phyloP scores from a whole-genome alignment of 768 basidiomycete species.

The Dictyophora rubrovolvata region DNA sequence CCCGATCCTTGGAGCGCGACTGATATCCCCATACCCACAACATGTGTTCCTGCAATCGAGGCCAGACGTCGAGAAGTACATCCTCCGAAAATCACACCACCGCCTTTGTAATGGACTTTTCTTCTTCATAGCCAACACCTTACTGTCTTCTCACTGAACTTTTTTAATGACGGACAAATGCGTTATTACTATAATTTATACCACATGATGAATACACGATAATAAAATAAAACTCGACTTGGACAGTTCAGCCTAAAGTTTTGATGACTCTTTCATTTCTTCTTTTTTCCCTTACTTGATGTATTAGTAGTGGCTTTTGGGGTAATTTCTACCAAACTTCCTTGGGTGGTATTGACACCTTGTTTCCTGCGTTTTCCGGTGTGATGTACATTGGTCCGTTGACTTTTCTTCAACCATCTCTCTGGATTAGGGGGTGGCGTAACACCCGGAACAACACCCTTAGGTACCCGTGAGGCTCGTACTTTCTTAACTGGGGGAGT shows the following conservation, averaged over 20 bases:
- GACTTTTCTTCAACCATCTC: conserved; percentile 82
- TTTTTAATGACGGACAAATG: not conserved
- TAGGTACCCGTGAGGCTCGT: conserved; percentile 58
- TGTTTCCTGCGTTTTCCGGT: conserved; percentile 38
- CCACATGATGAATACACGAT: not conserved
- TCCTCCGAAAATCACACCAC: conserved; percentile 2
- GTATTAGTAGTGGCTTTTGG: conserved; percentile 17
- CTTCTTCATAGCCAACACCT: not conserved
- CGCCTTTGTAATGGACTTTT: not conserved
- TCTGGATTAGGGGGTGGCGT: conserved; percentile 81
- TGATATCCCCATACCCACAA: conserved; percentile 35
- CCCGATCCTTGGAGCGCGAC: conserved; percentile 52
- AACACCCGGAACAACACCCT: conserved; percentile 66
- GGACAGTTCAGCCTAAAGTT: not conserved
- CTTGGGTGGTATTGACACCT: conserved; percentile 58
- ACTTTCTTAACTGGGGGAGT: conserved; percentile 29
- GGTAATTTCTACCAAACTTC: conserved; percentile 33
- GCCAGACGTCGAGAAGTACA: conserved; percentile 6
- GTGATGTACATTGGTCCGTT: conserved; percentile 45
- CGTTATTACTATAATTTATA: not conserved
- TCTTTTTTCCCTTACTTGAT: conserved; percentile 15
- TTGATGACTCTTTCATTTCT: not conserved
- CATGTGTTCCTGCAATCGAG: conserved; percentile 24
- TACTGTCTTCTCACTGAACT: not conserved
- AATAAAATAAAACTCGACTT: not conserved